A percentile compares a stretch with the other conserved stretches of the same genome.
These are phyloP conservation scores for Aureobasidium sp. DNA, from an alignment of 2,329 filamentous ascomycete species.

Conservation along the genomic window DNA sequence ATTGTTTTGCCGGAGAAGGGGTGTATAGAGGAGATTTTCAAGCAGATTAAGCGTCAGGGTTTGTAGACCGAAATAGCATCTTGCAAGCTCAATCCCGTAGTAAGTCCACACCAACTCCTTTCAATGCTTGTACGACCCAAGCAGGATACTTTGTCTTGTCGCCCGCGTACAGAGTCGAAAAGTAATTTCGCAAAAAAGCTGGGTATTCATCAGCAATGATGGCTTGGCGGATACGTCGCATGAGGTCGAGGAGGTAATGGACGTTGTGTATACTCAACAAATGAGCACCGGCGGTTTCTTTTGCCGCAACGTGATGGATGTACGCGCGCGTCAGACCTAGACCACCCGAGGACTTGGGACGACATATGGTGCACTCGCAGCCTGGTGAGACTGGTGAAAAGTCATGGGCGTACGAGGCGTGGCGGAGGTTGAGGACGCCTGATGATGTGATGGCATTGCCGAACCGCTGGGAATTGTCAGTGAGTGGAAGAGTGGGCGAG, in stretches of 20 bases:
- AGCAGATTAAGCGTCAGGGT: too few species aligned
- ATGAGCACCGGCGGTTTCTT: conserved; percentile 89
- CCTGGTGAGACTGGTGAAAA: conserved; percentile 77
- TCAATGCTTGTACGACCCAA: conserved; percentile 79
- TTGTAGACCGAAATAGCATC: too few species aligned
- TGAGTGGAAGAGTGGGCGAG: background rate
- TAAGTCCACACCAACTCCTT: conserved; percentile 72
- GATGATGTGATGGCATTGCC: conserved; percentile 81
- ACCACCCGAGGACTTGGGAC: conserved; percentile 55
- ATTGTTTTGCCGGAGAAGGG: conserved; percentile 17
- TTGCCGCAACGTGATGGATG: conserved; percentile 83
- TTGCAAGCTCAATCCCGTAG: conserved; percentile 30
- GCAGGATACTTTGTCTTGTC: conserved; percentile 62
- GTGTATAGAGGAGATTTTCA: background rate
- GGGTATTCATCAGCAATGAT: conserved; percentile 79
- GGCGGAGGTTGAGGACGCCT: conserved; percentile 79
- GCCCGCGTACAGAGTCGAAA: conserved; percentile 60
- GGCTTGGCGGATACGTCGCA: conserved; percentile 66
- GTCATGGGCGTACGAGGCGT: conserved; percentile 67
- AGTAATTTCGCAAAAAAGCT: conserved; percentile 70
- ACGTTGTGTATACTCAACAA: conserved; percentile 91
- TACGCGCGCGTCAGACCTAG: conserved; percentile 82
- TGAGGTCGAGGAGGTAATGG: conserved; percentile 80
- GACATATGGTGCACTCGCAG: conserved; percentile 75
- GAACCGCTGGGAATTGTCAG: conserved; percentile 58